phyloP scores from a whole-genome alignment of 306 rosid species.

The Echinosophora koreensis region DNA sequence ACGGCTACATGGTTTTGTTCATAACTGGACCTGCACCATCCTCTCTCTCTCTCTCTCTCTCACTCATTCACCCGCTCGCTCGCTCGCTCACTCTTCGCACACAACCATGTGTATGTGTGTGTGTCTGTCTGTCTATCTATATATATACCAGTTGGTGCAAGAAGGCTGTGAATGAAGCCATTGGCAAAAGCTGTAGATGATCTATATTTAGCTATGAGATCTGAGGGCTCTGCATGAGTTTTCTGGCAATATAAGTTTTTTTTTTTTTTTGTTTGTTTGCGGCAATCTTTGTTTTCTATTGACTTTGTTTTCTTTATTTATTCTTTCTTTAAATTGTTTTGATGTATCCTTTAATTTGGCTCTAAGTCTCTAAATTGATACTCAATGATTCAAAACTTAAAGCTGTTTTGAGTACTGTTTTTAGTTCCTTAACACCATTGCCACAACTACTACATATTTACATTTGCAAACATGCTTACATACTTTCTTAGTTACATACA shows the following conservation, averaged over 20 bases:
- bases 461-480: too few species aligned
- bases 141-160: slow-evolving; percentile 22
- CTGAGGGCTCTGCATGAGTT: slow-evolving; percentile 45
- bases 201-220: slow-evolving; percentile 44
- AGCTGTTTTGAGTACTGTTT: too few species aligned
- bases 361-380: neutral
- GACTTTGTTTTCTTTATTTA: too few species aligned
- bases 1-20: slow-evolving; percentile 41
- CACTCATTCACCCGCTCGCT: neutral
- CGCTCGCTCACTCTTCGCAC: neutral
- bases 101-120: neutral
- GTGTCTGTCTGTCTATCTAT: neutral
- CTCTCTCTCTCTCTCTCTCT: slow-evolving; percentile 15
- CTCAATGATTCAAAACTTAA: neutral
- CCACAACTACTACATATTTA: too few species aligned
- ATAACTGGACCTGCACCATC: slow-evolving; percentile 38
- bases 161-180: slow-evolving; percentile 47
- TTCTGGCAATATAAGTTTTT: neutral
- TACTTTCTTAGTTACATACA: too few species aligned
- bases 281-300: too few species aligned
- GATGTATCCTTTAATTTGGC: neutral
- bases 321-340: too few species aligned
- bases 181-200: slow-evolving; percentile 38
- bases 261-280: neutral
- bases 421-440: too few species aligned